Evolutionary conservation across 2,329 filamentous ascomycete genomes (phyloP).

Genomic region (Fusarium azukiicola): DNA sequence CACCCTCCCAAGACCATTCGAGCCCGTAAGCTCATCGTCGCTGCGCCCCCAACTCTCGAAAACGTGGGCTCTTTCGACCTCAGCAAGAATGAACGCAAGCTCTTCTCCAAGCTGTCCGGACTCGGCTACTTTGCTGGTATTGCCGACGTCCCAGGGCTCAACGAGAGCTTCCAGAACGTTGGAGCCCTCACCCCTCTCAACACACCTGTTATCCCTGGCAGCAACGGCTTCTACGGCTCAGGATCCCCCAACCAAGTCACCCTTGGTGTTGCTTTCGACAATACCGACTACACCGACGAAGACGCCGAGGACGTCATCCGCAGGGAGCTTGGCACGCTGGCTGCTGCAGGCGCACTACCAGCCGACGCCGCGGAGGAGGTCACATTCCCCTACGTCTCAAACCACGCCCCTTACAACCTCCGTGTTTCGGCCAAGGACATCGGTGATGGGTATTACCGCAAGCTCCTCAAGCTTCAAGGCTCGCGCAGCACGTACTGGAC

Average conservation of each 20-base stretch:
- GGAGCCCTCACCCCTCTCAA: slow-evolving; percentile 25
- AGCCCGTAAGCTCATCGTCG: slow-evolving; percentile 45
- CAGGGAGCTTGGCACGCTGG: slow-evolving; percentile 34
- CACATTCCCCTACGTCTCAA: slow-evolving; percentile 23
- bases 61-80: slow-evolving; percentile 36
- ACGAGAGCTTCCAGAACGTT: slow-evolving; percentile 36
- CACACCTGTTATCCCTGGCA: slow-evolving; percentile 33
- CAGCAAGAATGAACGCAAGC: background rate
- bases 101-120: slow-evolving; percentile 42
- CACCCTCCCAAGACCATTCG: slow-evolving; percentile 19
- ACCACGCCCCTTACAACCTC: slow-evolving; percentile 44
- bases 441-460: slow-evolving; percentile 30
- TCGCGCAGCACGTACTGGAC: slow-evolving; percentile 47
- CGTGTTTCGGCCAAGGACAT: slow-evolving; percentile 34
- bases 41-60: slow-evolving; percentile 43
- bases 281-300: slow-evolving; percentile 12
- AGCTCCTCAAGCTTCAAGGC: slow-evolving; percentile 38
- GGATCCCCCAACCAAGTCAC: slow-evolving; percentile 25
- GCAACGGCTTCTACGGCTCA: slow-evolving; percentile 9
- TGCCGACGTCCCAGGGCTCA: slow-evolving; percentile 34
- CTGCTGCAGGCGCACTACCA: background rate
- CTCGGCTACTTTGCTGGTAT: slow-evolving; percentile 39
- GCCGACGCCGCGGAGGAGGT: slow-evolving; percentile 25
- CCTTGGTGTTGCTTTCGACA: slow-evolving; percentile 25
- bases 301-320: slow-evolving; percentile 33